Percentiles rank a stretch among this genome's conserved stretches.
Evolutionary conservation across 495 filamentous ascomycete genomes (phyloP).

Genomic region (Pseudotulostoma volvatum): DNA sequence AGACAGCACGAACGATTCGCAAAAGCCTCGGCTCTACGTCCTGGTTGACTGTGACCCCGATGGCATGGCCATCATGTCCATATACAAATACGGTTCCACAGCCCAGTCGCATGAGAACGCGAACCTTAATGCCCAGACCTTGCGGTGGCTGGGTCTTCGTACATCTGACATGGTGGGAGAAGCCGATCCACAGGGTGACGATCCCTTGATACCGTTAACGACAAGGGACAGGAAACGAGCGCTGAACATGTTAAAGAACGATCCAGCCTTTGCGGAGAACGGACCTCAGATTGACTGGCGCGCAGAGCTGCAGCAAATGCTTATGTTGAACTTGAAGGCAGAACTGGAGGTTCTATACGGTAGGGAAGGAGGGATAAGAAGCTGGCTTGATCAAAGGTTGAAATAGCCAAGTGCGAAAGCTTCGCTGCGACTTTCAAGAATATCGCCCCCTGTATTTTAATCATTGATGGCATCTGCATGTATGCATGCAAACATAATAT

Average conservation of each 20-base stretch:
- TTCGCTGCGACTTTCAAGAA: too few relatives aligned
- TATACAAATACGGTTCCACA: constrained; percentile 72
- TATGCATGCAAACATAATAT: too few relatives aligned
- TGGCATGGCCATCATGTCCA: constrained; percentile 71
- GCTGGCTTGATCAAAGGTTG: constrained; percentile 44
- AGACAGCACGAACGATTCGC: neutral
- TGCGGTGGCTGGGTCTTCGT: constrained; percentile 64
- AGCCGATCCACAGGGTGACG: constrained; percentile 11
- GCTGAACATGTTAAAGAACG: constrained; percentile 42
- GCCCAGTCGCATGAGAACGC: constrained; percentile 54
- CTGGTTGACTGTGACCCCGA: constrained; percentile 81
- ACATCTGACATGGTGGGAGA: constrained; percentile 37
- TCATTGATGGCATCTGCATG: too few relatives aligned
- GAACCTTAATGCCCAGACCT: constrained; percentile 34
- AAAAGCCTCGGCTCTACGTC: constrained; percentile 36
- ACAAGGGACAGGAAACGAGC: constrained; percentile 52
- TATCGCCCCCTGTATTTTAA: too few relatives aligned
- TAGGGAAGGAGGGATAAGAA: constrained; percentile 36
- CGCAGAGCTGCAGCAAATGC: constrained; percentile 65
- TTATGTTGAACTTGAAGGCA: constrained; percentile 72
- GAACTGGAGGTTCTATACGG: constrained; percentile 76
- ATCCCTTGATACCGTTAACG: constrained; percentile 39
- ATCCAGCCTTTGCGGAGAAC: constrained; percentile 27
- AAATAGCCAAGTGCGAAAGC: too few relatives aligned
- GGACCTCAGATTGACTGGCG: constrained; percentile 39